A percentile compares a stretch with the other conserved stretches of the same genome.
These are phyloP conservation scores for Gynochthodes officinalis DNA, from an alignment of 257 asterid species.

Conservation along the genomic window DNA sequence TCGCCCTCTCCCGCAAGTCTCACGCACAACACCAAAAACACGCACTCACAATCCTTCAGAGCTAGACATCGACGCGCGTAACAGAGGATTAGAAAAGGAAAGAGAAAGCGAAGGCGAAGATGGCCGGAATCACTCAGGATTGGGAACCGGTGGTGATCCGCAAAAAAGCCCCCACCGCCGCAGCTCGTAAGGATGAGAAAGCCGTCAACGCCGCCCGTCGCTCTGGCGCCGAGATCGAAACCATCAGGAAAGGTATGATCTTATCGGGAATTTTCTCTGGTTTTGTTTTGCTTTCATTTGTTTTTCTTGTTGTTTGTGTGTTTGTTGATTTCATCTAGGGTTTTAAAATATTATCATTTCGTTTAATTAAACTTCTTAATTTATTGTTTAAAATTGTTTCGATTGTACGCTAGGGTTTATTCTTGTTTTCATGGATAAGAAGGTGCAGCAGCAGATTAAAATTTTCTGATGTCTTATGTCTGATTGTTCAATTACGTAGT, in stretches of 20 bases:
- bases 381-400: not conserved
- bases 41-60: constrained; percentile 13
- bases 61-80: too few relatives aligned
- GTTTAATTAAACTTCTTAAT: not conserved
- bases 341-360: not conserved
- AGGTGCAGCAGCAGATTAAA: not conserved
- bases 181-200: constrained; percentile 93
- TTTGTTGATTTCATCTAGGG: not conserved
- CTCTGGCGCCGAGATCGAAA: constrained; percentile 89
- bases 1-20: not conserved
- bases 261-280: not conserved
- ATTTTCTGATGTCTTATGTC: not conserved
- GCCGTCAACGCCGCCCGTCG: constrained; percentile 99
- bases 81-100: not conserved
- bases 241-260: constrained; percentile 58
- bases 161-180: constrained; percentile 87
- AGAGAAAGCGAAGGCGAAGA: not conserved
- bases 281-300: not conserved
- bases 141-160: constrained; percentile 95
- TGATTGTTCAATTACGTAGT: not conserved
- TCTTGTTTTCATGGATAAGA: not conserved
- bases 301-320: not conserved
- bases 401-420: not conserved
- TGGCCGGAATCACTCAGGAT: constrained; percentile 62
- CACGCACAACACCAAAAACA: constrained; percentile 7